Base-by-base conservation (phyloP, 2,329 filamentous ascomycete genomes). In the Cladosporium sp. region DNA sequence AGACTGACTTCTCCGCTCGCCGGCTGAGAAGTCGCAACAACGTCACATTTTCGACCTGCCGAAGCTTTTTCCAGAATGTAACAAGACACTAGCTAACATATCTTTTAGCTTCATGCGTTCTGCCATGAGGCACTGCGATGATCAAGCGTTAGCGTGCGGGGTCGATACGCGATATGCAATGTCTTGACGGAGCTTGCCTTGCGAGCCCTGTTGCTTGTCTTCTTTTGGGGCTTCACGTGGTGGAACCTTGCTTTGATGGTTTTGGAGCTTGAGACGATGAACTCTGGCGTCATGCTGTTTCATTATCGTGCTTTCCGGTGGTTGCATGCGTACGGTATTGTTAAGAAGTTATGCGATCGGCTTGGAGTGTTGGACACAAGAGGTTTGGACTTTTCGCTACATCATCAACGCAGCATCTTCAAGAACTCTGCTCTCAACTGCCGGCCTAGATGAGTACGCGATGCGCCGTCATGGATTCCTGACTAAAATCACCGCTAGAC, bases 101-200 rank as follows among this genome's bases (percentile, higher is more conserved):
- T n/a, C 26, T 54, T 32, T 32, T 54, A 54, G 51, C 26, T 28
- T 32, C 51, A 26, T 21, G 18, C 6, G 4, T 4, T 30, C 14
- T 28, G 18, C 54, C 54, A 57, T 13, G 54, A 57, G 32, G 54
- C 32, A 11, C 11, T 28, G 30, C 21, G 30, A 36, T 23, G n/a
- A 23, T 25, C 32, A 57, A 39, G 30, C 14, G 11, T 25, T 57
- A 36, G 54, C 30, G 54, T 57, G 54, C 32, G 30, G 23, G 54
- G 54, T 34, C 54, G 54, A 16, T 57, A 25, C 6, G 32, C 51
- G 54, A 39, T 8, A 30, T 2, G 28, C 28, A 28, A 57, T 26
- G 54, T 54, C 54, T 57, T 36, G 54, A 34, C n/a, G 54, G 54
- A 36, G 54, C 54, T 57, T 57, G 32, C 54, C 13, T 25, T 32